Evolutionary conservation across 495 filamentous ascomycete species (phyloP), one percentile per base, ranked within the genome.

Genomic region (Daldinia decipiens): DNA sequence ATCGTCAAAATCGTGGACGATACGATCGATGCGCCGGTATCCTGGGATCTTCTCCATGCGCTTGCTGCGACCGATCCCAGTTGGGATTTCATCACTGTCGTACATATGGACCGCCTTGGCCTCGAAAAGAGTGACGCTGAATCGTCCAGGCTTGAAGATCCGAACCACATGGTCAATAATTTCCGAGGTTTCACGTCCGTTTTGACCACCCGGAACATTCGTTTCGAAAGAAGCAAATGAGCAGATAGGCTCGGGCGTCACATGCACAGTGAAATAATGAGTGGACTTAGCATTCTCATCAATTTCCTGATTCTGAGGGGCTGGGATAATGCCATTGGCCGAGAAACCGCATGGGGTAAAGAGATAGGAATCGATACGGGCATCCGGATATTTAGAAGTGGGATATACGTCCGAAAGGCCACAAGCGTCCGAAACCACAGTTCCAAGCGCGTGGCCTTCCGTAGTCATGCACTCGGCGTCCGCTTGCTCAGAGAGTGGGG

Each of bases 141-240:
- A 99, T 63, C 93, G 91, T 24, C 94, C 94, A 2, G 95, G 95
- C 74, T 92, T 92, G 88, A 99, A 99, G 79, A 98, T 99, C 60
- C 85, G 82, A 59, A 98, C 93, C 21, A 98, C 96, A 63, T 97
- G 94, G 80, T 97, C 88, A 68, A 99, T 89, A 67, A 98, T 88
- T 32, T 96, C 94, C 29, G 88, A 89, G 24, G 95, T 97, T 75
- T 93, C 89, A 72, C 94, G 93, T 12, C 95, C 95, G 56, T 87
- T 91, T 80, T 96, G 92, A 24, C 88, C 88, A 60, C 92, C 89
- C n/a, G 96, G 95, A 6, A 99, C 96, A 71, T 99, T 98, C 70
- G 96, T 98, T 85, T 99, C 96, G 76, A 99, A 99, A 4, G 94
- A 97, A 15, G 96, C 96, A 75, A 97, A 99, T n/a, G 93, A 97